Percentiles rank a stretch among this genome's conserved stretches.
Evolutionary conservation across 202 grass and related monocot genomes (phyloP).

Genomic region (Bolboschoenoplectus hybrid): DNA sequence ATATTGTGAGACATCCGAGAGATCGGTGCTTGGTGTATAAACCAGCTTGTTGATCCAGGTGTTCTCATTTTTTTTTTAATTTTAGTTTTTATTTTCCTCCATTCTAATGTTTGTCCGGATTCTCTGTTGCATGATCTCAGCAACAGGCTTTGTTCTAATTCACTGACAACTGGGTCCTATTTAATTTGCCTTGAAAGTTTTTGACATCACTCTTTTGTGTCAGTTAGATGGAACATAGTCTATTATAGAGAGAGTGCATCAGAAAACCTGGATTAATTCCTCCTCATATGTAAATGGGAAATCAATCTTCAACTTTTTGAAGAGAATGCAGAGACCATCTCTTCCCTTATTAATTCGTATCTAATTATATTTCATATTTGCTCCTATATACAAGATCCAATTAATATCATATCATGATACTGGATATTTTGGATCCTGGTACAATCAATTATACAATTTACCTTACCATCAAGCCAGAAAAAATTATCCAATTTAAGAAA

Average conservation of each 20-base stretch:
- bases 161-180: background rate
- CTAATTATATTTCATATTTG: background rate
- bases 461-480: background rate
- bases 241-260: background rate
- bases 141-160: background rate
- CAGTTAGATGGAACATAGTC: slow-evolving; percentile 16
- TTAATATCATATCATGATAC: background rate
- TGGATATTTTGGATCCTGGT: background rate
- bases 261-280: background rate
- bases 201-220: background rate
- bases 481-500: background rate
- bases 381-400: background rate
- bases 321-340: background rate
- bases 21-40: slow-evolving; percentile 25
- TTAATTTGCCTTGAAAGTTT: background rate
- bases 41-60: slow-evolving; percentile 30
- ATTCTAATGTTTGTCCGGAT: background rate
- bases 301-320: background rate
- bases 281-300: background rate
- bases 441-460: background rate
- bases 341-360: background rate
- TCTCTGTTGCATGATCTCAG: background rate
- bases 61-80: slow-evolving; percentile 19
- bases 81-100: background rate
- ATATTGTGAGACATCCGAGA: slow-evolving; percentile 38